Conservation (phyloP, 2,329 filamentous ascomycete genomes). For the Sodiomyces alkalinus region DNA sequence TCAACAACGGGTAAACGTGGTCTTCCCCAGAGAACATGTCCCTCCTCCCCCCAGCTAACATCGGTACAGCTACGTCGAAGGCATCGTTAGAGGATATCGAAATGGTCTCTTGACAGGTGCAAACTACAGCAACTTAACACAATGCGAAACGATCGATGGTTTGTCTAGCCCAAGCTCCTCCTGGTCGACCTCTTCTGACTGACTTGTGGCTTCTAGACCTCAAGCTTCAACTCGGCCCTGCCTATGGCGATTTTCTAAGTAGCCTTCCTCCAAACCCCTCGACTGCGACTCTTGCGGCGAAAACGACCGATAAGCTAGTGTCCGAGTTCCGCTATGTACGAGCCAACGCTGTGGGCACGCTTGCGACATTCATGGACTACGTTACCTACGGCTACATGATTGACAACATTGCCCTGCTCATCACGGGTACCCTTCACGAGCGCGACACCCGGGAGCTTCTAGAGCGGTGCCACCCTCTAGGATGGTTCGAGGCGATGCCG, state of each 20-base stretch:
- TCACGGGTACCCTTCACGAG: conserved; percentile 95
- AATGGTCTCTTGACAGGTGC: conserved; percentile 80
- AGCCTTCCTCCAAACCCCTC: conserved; percentile 91
- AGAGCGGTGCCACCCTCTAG: conserved; percentile 89
- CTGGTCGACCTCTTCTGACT: conserved; percentile 7
- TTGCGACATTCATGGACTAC: conserved; percentile 95
- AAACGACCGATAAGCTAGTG: conserved; percentile 95
- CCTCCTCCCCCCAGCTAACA: conserved; percentile 6
- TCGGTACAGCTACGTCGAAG: conserved; percentile 73
- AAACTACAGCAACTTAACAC: conserved; percentile 90
- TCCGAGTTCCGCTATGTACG: conserved; percentile 94
- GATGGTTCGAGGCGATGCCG: conserved; percentile 98
- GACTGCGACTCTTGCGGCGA: conserved; percentile 83
- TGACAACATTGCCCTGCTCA: conserved; percentile 94
- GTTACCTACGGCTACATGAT: conserved; percentile 99
- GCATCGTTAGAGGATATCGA: conserved; percentile 91
- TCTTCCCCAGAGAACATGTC: neutral
- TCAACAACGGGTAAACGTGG: conserved; percentile 70
- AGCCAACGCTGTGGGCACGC: conserved; percentile 79
- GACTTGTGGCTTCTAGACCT: conserved; percentile 52
- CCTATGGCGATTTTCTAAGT: conserved; percentile 93
- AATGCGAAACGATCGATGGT: conserved; percentile 98
- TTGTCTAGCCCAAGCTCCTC: conserved; percentile 9
- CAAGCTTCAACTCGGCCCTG: conserved; percentile 90
- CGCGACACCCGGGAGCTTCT: conserved; percentile 90